Evolutionary conservation across 164 flowering plant genomes (phyloP), one percentile per base, ranked within the genome.

Genomic region (Platanus orientalis): DNA sequence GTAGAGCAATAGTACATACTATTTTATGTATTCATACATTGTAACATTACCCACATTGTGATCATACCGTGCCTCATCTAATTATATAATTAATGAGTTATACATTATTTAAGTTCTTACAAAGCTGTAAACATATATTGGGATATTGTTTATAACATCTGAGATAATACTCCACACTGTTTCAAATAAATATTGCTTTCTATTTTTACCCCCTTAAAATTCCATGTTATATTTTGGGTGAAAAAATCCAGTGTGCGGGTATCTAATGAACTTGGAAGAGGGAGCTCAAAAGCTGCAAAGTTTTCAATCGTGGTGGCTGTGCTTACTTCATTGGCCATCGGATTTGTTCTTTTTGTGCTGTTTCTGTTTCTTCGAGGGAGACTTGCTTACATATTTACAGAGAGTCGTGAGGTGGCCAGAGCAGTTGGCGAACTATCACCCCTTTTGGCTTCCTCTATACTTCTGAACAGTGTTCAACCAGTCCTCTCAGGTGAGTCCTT

Each of bases 181-280:
- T 3, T 36, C 12, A 36, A 36, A 10, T 14, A 36, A 1, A 1
- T 36, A 36, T 10, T 14, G 9, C 12, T 32, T 4, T 24, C 19
- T 47, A 23, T 55, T 12, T n/a, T n/a, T n/a, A n/a, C n/a, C n/a
- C n/a, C n/a, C n/a, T n/a, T n/a, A n/a, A n/a, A n/a, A n/a, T n/a
- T n/a, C n/a, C n/a, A n/a, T n/a, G n/a, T n/a, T n/a, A n/a, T n/a
- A n/a, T 54, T 55, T n/a, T 23, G 28, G 4, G 3, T 16, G 19
- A 24, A 30, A 70, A 24, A 11, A 47, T 48, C 20, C 64, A 75
- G 86, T 54, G 79, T 80, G 21, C 66, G 83, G 10, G 83, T 80
- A 17, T 69, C 83, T 7, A 83, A 80, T 66, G 87, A 80, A 52
- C 81, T 83, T 16, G 84, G 84, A 45, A 71, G 75, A 60, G 82